These are phyloP conservation scores for Backusella morwellensis DNA, from an alignment of 192 early-diverging fungal species.

Conservation along the genomic window DNA sequence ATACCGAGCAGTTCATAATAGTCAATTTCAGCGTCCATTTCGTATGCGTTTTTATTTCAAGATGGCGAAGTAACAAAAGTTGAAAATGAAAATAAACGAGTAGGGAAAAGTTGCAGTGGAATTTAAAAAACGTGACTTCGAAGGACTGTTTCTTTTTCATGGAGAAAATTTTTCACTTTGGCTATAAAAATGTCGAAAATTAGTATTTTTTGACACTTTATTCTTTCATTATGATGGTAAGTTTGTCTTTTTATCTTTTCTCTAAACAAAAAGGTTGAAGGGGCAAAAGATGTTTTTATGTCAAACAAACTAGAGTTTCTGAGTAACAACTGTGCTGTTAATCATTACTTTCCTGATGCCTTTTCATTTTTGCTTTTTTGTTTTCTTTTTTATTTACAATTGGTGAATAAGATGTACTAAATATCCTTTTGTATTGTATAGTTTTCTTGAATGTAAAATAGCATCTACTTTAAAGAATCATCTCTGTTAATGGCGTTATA, in stretches of 20 bases:
- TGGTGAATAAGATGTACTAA: too few relatives aligned
- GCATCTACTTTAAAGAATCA: not conserved
- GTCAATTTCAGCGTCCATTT: conserved; percentile 35
- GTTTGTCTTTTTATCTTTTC: not conserved
- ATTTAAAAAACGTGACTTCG: conserved; percentile 8
- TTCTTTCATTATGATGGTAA: not conserved
- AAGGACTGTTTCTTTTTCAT: not conserved
- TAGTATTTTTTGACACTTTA: not conserved
- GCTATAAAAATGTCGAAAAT: conserved; percentile 1
- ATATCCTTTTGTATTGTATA: not conserved
- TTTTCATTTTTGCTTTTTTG: conserved; percentile 14
- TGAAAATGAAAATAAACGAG: not conserved
- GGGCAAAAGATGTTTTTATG: conserved; percentile 24
- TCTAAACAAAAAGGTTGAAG: not conserved
- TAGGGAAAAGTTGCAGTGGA: not conserved
- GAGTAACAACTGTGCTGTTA: conserved; percentile 25
- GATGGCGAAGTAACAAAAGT: not conserved
- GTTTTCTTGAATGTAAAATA: not conserved
- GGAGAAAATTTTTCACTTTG: conserved; percentile 12
- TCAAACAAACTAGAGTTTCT: conserved; percentile 41
- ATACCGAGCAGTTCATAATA: conserved; percentile 49
- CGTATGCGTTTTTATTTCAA: not conserved
- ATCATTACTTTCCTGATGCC: conserved; percentile 24
- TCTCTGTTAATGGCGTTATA: not conserved
- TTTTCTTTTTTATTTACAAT: not conserved